Evolutionary conservation across 495 filamentous ascomycete species (phyloP).

Genomic region (Parmelia sp.): DNA sequence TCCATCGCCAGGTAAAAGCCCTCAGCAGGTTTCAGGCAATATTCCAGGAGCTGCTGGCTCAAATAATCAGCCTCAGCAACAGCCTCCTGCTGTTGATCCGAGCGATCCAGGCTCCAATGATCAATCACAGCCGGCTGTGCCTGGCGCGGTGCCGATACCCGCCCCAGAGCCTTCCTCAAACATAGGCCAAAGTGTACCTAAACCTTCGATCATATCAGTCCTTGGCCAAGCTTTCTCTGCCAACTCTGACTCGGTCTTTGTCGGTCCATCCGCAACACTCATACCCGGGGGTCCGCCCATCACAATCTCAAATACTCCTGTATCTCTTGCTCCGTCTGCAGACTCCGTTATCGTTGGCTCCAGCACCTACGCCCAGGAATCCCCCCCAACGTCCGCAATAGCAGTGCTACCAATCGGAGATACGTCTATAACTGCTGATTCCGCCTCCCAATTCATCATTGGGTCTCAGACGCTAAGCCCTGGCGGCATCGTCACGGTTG

Average conservation of each 20-base stretch:
- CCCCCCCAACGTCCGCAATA: neutral
- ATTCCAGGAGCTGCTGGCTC: neutral
- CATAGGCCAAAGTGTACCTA: neutral
- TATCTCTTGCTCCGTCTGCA: neutral
- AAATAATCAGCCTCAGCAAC: neutral
- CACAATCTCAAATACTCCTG: neutral
- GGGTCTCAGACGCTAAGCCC: slow-evolving; percentile 20
- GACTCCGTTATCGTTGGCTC: neutral
- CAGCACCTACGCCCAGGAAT: neutral
- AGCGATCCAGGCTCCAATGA: neutral
- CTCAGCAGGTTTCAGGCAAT: neutral
- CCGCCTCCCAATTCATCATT: slow-evolving; percentile 16
- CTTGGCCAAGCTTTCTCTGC: neutral
- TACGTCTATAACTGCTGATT: slow-evolving; percentile 13
- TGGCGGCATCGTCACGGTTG: slow-evolving; percentile 9
- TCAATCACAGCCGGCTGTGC: neutral
- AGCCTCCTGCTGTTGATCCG: neutral
- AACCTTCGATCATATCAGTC: neutral
- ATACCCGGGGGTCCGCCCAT: neutral
- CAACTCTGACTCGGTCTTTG: neutral
- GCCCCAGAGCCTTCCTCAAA: neutral
- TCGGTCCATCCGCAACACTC: neutral
- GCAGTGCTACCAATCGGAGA: neutral
- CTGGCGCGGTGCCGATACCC: neutral
- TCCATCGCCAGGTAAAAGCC: neutral